phyloP scores from a whole-genome alignment of 176 grass and related monocot genomes.

The Lolium rigidum region DNA sequence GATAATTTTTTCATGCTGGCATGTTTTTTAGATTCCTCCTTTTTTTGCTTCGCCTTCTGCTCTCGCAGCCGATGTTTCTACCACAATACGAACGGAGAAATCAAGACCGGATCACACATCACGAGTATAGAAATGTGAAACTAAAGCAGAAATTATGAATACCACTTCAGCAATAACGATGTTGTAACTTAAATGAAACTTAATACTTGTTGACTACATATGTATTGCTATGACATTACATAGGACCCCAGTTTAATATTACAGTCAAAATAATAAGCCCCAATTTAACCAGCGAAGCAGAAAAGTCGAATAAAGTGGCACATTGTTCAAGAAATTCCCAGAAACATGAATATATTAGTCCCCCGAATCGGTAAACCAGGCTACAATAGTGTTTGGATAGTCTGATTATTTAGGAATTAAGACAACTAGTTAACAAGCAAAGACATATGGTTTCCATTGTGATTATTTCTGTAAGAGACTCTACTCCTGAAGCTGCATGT shows the following conservation, averaged over 20 bases:
- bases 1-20: not conserved
- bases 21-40: not conserved
- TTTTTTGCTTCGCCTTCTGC: not conserved
- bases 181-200: not conserved
- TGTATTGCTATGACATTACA: not conserved
- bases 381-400: not conserved
- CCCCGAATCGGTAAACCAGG: not conserved
- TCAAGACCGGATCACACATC: slow-evolving; percentile 3
- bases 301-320: not conserved
- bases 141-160: not conserved
- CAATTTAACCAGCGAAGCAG: not conserved
- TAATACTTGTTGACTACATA: not conserved
- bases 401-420: not conserved
- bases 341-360: not conserved
- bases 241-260: not conserved
- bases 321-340: not conserved
- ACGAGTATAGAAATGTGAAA: slow-evolving; percentile 28
- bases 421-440: not conserved
- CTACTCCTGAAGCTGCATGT: slow-evolving; percentile 22
- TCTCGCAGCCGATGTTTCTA: slow-evolving; percentile 38
- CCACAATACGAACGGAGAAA: slow-evolving; percentile 25
- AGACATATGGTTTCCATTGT: not conserved
- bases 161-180: not conserved
- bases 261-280: slow-evolving; percentile 5
- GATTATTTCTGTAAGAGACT: slow-evolving; percentile 12